Evolutionary conservation across 495 filamentous ascomycete species (phyloP), one percentile per base, ranked within the genome.

Genomic region (Margaritispora aquatica): DNA sequence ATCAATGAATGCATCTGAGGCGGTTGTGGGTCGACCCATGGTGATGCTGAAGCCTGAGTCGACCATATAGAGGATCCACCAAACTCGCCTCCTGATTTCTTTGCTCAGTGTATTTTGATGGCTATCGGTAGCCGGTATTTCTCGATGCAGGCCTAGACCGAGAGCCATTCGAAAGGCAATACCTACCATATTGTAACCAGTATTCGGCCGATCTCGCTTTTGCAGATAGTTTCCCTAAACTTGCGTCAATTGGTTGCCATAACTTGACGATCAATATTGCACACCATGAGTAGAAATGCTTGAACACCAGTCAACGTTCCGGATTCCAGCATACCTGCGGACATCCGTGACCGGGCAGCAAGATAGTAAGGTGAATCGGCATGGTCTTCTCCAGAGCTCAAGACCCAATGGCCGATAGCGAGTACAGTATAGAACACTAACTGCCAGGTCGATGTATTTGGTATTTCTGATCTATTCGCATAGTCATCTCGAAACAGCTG

Each of bases 191-290:
- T 81, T 81, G 72, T 78, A 81, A 15, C 77, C 78, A 0, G 77
- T 78, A 52, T 81, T 81, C 11, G 78, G 78, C 57, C 79, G 79
- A 67, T 81, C 75, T 38, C 77, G 66, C 57, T 80, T 80, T 62
- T 81, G 77, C 15, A 74, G 73, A 67, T 80, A 80, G 59, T 81
- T 81, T 51, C 79, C 79, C 63, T 80, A 61, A 55, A 59, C 55
- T 67, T 1, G 46, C 54, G 24, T 54, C 51, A 58, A 57, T 41
- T 38, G 53, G 51, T 15, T 38, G 41, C 51, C 60, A 29, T 26
- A 9, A 27, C n/a, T 38, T 13, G n/a, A n/a, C n/a, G n/a, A n/a
- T n/a, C n/a, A n/a, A n/a, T n/a, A n/a, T n/a, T n/a, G n/a, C n/a
- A 63, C 60, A 60, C 64, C 57, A 81, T 65, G 19, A 81, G 66